Conservation (phyloP, 495 filamentous ascomycete species). For the Glonium stellatum region DNA sequence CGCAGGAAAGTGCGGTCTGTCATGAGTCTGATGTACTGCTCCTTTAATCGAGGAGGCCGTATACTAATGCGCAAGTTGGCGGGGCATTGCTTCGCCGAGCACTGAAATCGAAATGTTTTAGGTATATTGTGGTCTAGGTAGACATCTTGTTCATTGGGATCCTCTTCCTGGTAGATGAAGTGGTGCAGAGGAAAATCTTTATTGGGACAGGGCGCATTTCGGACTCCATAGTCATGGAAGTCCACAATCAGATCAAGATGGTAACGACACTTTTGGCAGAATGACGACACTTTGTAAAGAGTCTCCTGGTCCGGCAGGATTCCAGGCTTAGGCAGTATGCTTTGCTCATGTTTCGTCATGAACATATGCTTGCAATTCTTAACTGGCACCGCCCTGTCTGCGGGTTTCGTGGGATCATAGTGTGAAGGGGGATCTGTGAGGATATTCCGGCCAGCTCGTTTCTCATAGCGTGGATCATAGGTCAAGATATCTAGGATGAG, state of each 20-base stretch:
- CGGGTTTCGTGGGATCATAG: conserved; percentile 28
- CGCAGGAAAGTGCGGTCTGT: conserved; percentile 49
- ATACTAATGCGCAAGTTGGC: conserved; percentile 50
- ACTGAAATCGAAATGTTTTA: conserved; percentile 47
- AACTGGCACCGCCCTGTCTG: conserved; percentile 20
- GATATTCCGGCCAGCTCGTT: conserved; percentile 45
- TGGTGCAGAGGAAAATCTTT: conserved; percentile 36
- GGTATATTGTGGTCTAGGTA: conserved; percentile 2
- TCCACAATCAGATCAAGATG: conserved; percentile 36
- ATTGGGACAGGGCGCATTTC: conserved; percentile 31
- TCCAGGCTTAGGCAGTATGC: conserved; percentile 39
- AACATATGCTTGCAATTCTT: conserved; percentile 51
- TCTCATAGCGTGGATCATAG: conserved; percentile 50
- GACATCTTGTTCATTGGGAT: neutral
- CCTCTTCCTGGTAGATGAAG: conserved; percentile 26
- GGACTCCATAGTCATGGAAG: conserved; percentile 22
- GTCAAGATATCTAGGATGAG: conserved; percentile 50
- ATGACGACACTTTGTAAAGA: conserved; percentile 46
- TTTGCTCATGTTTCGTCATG: conserved; percentile 48
- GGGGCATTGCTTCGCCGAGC: conserved; percentile 51
- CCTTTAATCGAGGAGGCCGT: conserved; percentile 46
- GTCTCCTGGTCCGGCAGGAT: conserved; percentile 36
- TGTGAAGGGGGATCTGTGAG: conserved; percentile 48
- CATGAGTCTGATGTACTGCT: conserved; percentile 47
- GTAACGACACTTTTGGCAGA: conserved; percentile 40